Evolutionary conservation across 2,329 filamentous ascomycete species (phyloP).

Genomic region (Dactylellina cionopaga): DNA sequence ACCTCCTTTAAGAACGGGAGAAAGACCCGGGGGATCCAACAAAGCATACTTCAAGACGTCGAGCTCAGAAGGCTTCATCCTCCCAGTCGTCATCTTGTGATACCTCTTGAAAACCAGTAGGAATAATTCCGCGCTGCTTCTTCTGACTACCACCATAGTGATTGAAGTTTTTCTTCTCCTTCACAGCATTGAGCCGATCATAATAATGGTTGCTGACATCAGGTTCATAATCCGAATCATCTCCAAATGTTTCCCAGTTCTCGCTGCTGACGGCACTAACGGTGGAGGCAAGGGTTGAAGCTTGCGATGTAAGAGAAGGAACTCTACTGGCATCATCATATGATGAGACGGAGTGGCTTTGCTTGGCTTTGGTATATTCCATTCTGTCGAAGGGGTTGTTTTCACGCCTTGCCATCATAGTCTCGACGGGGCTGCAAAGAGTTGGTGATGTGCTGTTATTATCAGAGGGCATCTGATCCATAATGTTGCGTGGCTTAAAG

Average conservation of each 20-base stretch:
- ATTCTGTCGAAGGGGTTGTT: constrained; percentile 18
- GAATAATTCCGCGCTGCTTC: constrained; percentile 37
- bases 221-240: constrained; percentile 53
- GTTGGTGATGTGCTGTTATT: constrained; percentile 11
- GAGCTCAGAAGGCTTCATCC: constrained; percentile 33
- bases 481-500: constrained; percentile 34
- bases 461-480: constrained; percentile 43
- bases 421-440: constrained; percentile 34
- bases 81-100: constrained; percentile 40
- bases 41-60: constrained; percentile 1
- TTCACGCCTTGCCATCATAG: constrained; percentile 30
- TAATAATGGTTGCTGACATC: constrained; percentile 48
- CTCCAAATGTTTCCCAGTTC: constrained; percentile 57
- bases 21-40: neutral
- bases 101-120: constrained; percentile 23
- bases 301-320: constrained; percentile 49
- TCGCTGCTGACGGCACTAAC: constrained; percentile 54
- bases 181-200: constrained; percentile 44
- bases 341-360: constrained; percentile 9
- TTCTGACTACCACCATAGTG: constrained; percentile 25
- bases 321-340: constrained; percentile 46
- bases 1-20: neutral
- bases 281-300: constrained; percentile 48
- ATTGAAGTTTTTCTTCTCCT: constrained; percentile 43
- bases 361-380: constrained; percentile 11